These are phyloP conservation scores for Aspergillus hancockii DNA, from an alignment of 495 filamentous ascomycete species.

Conservation along the genomic window DNA sequence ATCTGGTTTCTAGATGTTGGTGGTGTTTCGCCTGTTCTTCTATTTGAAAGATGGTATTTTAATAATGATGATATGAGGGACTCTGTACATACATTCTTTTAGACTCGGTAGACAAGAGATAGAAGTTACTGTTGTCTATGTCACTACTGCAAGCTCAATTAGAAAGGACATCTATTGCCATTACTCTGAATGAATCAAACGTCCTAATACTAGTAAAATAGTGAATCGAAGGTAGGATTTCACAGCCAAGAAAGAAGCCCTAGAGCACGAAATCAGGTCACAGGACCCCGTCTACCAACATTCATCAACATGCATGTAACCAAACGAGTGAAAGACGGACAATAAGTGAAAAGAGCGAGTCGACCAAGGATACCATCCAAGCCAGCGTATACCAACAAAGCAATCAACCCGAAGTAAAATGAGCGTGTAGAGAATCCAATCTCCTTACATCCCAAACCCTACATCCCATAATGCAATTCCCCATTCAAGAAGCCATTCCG, in stretches of 20 bases:
- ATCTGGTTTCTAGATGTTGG: conserved; percentile 1
- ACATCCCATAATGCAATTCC: not conserved
- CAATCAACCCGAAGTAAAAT: no score
- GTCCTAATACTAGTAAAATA: not conserved
- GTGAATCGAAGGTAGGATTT: not conserved
- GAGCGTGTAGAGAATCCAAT: no score
- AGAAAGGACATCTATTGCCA: not conserved
- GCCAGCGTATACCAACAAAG: no score
- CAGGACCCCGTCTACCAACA: not conserved
- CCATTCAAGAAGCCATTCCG: not conserved
- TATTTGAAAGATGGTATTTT: not conserved
- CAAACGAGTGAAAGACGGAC: no score
- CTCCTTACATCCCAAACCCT: no score
- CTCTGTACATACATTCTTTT: conserved; percentile 6
- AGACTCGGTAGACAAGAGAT: no score
- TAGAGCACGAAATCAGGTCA: not conserved
- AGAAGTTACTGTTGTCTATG: no score
- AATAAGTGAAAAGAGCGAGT: no score
- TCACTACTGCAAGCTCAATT: not conserved
- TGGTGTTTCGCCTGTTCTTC: not conserved
- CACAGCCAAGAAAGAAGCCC: not conserved
- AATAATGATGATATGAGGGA: conserved; percentile 14
- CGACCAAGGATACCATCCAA: no score
- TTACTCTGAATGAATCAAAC: not conserved
- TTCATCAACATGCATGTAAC: no score